These are phyloP conservation scores for Arthrobotrys megalospora DNA, from an alignment of 2,329 filamentous ascomycete species.

Conservation along the genomic window DNA sequence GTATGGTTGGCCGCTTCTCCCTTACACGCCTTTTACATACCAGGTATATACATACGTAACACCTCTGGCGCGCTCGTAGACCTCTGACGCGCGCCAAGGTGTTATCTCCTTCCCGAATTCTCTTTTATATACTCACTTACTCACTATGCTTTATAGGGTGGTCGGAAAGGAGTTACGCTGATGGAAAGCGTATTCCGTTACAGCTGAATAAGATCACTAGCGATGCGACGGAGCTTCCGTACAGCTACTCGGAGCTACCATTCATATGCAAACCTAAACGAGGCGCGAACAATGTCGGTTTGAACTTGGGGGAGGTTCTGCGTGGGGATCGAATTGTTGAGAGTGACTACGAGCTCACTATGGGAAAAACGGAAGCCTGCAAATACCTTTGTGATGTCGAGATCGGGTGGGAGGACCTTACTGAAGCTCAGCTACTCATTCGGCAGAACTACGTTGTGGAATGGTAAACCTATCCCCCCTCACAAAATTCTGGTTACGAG, in stretches of 20 bases:
- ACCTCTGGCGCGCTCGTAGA: too few relatives aligned
- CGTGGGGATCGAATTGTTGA: conserved; percentile 87
- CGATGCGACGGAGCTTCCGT: conserved; percentile 89
- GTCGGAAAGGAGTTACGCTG: conserved; percentile 84
- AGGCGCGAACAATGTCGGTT: conserved; percentile 79
- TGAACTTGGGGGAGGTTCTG: conserved; percentile 89
- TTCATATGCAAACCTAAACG: conserved; percentile 84
- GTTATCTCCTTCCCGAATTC: too few relatives aligned
- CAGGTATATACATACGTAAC: conserved; percentile 73
- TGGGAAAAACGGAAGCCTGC: conserved; percentile 82
- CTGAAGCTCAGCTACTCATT: conserved; percentile 80
- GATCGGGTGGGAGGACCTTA: conserved; percentile 76
- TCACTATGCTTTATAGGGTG: conserved; percentile 73
- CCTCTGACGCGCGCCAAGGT: too few relatives aligned
- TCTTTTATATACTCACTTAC: background rate
- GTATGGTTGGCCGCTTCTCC: conserved; percentile 60
- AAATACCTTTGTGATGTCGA: conserved; percentile 80
- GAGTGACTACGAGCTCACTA: conserved; percentile 84
- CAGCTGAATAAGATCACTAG: conserved; percentile 94
- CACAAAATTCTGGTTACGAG: background rate
- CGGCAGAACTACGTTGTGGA: conserved; percentile 86
- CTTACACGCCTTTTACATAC: conserved; percentile 81
- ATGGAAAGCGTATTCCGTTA: conserved; percentile 84
- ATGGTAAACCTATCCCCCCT: conserved; percentile 71
- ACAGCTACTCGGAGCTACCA: conserved; percentile 89